A percentile compares a stretch with the other conserved stretches of the same genome.
Evolutionary conservation across 1,139 yeast genomes (phyloP).

Genomic region (Meyerozyma smithsonii): DNA sequence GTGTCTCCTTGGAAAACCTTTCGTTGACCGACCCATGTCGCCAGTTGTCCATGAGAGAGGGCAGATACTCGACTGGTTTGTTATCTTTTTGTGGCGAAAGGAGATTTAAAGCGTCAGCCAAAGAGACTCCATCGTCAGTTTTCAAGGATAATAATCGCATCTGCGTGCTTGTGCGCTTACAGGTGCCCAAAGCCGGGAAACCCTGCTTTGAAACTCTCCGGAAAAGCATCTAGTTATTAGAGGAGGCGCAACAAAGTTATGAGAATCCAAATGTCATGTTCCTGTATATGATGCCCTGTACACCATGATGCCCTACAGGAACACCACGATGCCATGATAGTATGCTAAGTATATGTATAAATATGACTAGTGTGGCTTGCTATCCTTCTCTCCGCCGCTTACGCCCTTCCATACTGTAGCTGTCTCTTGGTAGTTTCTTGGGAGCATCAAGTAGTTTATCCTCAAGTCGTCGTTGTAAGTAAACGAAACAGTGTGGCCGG

Average conservation of each 20-base stretch:
- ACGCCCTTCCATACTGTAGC: conserved; percentile 26
- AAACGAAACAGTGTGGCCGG: conserved; percentile 29
- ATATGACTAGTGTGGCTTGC: background rate
- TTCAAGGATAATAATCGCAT: background rate
- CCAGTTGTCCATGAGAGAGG: conserved; percentile 31
- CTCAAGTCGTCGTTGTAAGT: conserved; percentile 28
- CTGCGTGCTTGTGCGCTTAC: background rate
- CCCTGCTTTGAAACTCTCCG: background rate
- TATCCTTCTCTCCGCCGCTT: no score
- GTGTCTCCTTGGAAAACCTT: conserved; percentile 1
- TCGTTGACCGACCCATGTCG: conserved; percentile 10
- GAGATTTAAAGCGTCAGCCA: conserved; percentile 40
- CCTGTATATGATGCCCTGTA: background rate
- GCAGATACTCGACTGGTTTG: conserved; percentile 19
- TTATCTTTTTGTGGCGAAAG: conserved; percentile 20
- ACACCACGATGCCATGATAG: no score
- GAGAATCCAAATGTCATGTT: no score
- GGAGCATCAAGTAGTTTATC: conserved; percentile 40
- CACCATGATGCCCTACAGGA: no score
- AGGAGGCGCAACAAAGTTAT: background rate
- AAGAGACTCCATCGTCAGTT: conserved; percentile 18
- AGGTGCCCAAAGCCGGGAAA: background rate
- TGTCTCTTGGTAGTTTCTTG: conserved; percentile 29
- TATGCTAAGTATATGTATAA: no score
- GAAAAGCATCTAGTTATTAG: background rate